phyloP scores from a whole-genome alignment of 2,329 filamentous ascomycete species.

The Penicillium sp. region DNA sequence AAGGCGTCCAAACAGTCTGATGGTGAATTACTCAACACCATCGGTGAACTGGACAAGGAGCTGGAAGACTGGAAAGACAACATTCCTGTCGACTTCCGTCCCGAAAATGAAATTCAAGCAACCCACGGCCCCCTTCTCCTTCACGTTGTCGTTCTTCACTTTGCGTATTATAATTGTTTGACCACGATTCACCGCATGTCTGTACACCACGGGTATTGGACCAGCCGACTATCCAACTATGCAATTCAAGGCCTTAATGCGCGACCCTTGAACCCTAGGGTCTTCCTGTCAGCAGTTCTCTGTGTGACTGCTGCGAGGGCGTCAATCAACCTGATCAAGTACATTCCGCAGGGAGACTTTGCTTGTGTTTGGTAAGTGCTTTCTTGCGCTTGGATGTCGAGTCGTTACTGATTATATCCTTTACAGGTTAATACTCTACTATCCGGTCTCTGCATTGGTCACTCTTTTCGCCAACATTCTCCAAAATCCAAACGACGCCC shows the following conservation, averaged over 20 bases:
- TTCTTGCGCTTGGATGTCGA: background rate
- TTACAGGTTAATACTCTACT: conserved; percentile 79
- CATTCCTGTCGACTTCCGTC: conserved; percentile 93
- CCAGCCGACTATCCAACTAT: conserved; percentile 86
- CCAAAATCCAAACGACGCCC: conserved; percentile 85
- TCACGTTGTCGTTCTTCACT: conserved; percentile 89
- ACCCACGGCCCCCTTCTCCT: conserved; percentile 89
- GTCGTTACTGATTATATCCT: background rate
- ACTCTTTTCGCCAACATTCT: conserved; percentile 95
- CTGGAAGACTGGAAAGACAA: conserved; percentile 94
- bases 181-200: conserved; percentile 99
- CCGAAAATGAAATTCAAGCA: conserved; percentile 91
- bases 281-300: conserved; percentile 88
- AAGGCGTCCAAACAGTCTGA: conserved; percentile 87
- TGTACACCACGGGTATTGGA: conserved; percentile 97
- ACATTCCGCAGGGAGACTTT: conserved; percentile 91
- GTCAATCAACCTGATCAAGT: conserved; percentile 89
- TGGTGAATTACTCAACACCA: conserved; percentile 88
- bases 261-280: conserved; percentile 80
- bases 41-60: conserved; percentile 84
- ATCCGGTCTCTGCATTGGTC: conserved; percentile 89
- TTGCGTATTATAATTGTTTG: conserved; percentile 95
- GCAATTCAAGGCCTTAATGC: conserved; percentile 92
- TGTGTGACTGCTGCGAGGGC: conserved; percentile 90
- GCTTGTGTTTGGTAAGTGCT: conserved; percentile 80